phyloP scores from a whole-genome alignment of 1,139 yeast genomes.

The Nakaseomyces sp. region DNA sequence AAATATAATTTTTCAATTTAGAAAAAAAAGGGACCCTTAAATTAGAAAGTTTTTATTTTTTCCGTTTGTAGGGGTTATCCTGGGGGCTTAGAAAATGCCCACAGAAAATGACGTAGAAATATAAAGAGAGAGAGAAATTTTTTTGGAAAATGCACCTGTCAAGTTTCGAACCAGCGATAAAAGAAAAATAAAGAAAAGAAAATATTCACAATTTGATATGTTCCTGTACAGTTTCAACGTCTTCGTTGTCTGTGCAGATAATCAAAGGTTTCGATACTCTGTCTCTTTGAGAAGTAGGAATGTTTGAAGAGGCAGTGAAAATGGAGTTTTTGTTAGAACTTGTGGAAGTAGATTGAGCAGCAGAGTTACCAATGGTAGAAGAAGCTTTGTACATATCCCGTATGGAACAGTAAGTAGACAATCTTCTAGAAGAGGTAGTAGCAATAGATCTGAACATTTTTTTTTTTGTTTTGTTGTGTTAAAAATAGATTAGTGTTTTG shows the following conservation, averaged over 20 bases:
- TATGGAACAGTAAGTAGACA: conserved; percentile 5
- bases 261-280: conserved; percentile 10
- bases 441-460: conserved; percentile 6
- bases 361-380: conserved; percentile 3
- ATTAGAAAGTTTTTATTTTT: no score
- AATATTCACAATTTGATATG: conserved; percentile 19
- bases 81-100: no score
- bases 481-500: no score
- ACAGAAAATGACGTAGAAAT: conserved; percentile 2
- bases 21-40: not conserved
- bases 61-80: no score
- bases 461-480: not conserved
- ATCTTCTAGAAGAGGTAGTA: conserved; percentile 4
- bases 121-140: not conserved
- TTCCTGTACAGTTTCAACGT: conserved; percentile 19
- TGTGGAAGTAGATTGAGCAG: conserved; percentile 3
- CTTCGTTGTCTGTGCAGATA: conserved; percentile 23
- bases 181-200: not conserved
- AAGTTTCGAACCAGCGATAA: conserved; percentile 3
- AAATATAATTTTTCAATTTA: no score
- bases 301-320: conserved; percentile 9
- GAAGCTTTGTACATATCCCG: conserved; percentile 6
- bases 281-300: conserved; percentile 5
- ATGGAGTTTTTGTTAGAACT: conserved; percentile 8
- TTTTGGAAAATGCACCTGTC: not conserved